Conservation (phyloP, 1,284 basidiomycete genomes). For the Inonotus obliquus region DNA sequence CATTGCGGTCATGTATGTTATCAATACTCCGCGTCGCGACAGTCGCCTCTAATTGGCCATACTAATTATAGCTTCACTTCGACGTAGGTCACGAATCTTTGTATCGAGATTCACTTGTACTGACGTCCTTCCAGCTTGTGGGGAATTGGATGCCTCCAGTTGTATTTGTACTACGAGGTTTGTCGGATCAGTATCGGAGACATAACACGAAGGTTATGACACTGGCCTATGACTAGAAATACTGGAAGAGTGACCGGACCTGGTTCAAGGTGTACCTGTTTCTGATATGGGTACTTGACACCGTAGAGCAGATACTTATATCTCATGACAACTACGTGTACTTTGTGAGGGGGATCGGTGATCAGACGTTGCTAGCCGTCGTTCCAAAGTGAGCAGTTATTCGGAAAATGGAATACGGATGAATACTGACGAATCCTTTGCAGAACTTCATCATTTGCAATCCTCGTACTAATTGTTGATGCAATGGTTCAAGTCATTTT, state of each 20-base stretch:
- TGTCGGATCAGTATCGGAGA: neutral
- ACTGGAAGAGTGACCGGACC: neutral
- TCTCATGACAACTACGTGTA: neutral
- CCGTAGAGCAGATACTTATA: neutral
- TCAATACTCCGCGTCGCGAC: neutral
- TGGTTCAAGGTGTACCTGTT: neutral
- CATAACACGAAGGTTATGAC: neutral
- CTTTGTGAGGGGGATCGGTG: conserved; percentile 7
- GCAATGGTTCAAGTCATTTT: neutral
- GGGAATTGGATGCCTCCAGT: neutral
- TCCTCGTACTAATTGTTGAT: neutral
- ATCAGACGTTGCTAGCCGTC: neutral
- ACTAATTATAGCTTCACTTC: neutral
- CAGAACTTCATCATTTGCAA: neutral
- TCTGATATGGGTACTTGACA: neutral
- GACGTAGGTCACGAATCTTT: neutral
- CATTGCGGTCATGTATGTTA: neutral
- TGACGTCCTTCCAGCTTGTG: neutral
- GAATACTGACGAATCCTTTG: neutral
- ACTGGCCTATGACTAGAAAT: neutral
- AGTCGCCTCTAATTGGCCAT: neutral
- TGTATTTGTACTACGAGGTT: neutral
- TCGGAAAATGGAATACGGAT: neutral
- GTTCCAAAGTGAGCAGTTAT: neutral
- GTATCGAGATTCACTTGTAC: neutral